Base-by-base conservation (phyloP, 1,284 basidiomycete genomes). In the Cutaneotrichosporon daszewskae region DNA sequence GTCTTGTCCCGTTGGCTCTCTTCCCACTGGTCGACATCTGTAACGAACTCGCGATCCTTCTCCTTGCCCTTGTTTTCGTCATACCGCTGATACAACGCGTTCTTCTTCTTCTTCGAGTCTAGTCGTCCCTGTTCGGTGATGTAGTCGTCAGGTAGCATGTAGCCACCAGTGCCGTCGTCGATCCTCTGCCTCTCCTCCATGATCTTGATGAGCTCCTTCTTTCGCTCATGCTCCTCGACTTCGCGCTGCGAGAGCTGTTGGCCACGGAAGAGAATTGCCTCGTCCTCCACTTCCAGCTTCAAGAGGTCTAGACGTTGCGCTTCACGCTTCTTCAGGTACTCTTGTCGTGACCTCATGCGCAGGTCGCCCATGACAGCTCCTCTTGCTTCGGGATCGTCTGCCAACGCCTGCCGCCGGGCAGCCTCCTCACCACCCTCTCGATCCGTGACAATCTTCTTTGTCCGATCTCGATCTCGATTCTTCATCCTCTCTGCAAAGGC, bases 111-210 rank as follows among this genome's bases (percentile, higher is more conserved):
- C 75, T 95, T 92, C 71, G 83, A 85, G 77, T 98, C 92, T 51
- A 98, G 87, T 69, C 91, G 94, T n/a, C 95, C 95, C 68, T 96
- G 89, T 62, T 96, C 94, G 0, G 94, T 98, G 59, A 97, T 79
- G 64, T 99, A 98, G 72, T 98, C 94, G 58, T 95, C 91, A 0
- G 91, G 92, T 28, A 95, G 78, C 73, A 85, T 85, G 61, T 96
- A 96, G 5, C 91, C 91, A 51, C 95, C 91, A 69, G 79, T 87
- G 52, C 88, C 87, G 73, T 95, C 91, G 65, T 91, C 87, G 51
- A 98, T 95, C 62, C 82, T 84, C 51, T 91, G 77, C 17, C 92
- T 81, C 65, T 94, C 92, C 69, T 99, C 92, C 46, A 95, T 92
- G 24, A 98, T 79, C 36, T 80, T 79, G 16, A 99, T 74, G 9